Evolutionary conservation across 768 basidiomycete genomes (phyloP).

Genomic region (Suillus luteus): DNA sequence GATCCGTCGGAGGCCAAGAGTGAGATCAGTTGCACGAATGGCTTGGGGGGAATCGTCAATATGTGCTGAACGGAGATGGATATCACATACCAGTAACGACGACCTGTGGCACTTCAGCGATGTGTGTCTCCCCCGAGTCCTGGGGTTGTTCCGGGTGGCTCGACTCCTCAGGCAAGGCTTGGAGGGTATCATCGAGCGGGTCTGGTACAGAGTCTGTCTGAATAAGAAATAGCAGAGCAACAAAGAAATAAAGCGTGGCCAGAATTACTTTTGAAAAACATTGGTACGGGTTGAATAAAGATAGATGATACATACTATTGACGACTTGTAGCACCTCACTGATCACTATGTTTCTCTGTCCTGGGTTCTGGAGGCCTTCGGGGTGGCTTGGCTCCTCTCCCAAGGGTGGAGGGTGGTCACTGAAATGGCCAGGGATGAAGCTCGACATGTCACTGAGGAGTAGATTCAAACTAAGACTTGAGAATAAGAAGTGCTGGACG

Average conservation of each 20-base stretch:
- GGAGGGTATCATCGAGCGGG: background rate
- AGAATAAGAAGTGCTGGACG: no score
- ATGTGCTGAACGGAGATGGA: background rate
- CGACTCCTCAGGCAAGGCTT: no score
- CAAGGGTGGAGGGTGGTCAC: background rate
- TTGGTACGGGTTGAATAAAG: background rate
- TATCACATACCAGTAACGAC: background rate
- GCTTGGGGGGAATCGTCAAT: conserved; percentile 1
- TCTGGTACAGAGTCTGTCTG: background rate
- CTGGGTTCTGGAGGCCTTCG: background rate
- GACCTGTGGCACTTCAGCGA: background rate
- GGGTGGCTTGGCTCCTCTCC: background rate
- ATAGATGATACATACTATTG: background rate
- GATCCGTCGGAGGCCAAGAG: conserved; percentile 4
- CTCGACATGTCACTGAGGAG: background rate
- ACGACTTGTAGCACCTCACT: background rate
- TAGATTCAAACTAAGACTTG: no score
- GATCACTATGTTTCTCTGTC: background rate
- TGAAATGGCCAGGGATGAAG: background rate
- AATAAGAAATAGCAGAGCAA: background rate
- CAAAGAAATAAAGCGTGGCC: background rate
- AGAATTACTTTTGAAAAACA: background rate
- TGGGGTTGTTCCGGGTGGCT: no score
- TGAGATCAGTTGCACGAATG: conserved; percentile 13
- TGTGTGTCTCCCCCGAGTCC: no score